phyloP scores from a whole-genome alignment of 148 eudicot genomes.

The Agrostemma githago region DNA sequence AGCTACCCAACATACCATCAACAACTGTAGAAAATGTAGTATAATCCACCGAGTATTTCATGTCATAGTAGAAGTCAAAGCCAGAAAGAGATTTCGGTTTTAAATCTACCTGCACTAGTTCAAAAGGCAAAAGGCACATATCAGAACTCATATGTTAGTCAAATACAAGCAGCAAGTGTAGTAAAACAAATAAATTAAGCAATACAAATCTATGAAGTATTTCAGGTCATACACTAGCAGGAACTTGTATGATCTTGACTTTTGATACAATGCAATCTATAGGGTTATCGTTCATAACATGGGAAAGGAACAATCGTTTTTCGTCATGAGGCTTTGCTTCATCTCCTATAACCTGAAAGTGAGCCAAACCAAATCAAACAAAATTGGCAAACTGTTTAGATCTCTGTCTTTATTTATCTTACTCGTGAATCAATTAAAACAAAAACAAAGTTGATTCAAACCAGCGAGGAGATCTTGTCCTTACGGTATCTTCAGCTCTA shows the following conservation, averaged over 20 bases:
- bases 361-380: background rate
- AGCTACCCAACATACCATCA: constrained; percentile 30
- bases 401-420: background rate
- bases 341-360: constrained; percentile 32
- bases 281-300: constrained; percentile 38
- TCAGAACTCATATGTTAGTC: constrained; percentile 3
- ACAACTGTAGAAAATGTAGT: constrained; percentile 35
- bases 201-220: background rate
- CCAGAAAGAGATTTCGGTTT: constrained; percentile 32
- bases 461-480: constrained; percentile 1
- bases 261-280: constrained; percentile 44
- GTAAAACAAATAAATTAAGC: constrained; percentile 7
- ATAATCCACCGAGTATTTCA: constrained; percentile 37
- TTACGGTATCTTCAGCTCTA: constrained; percentile 41
- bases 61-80: constrained; percentile 38
- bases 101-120: constrained; percentile 30
- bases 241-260: constrained; percentile 30
- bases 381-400: background rate
- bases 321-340: constrained; percentile 32
- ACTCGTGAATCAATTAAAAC: background rate
- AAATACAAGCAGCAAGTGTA: background rate
- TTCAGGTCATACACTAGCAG: constrained; percentile 30
- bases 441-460: background rate
- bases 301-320: constrained; percentile 36
- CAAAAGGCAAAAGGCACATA: constrained; percentile 10